phyloP scores from a whole-genome alignment of 78 protist genomes.

The Paratrimastix pyriformis region DNA sequence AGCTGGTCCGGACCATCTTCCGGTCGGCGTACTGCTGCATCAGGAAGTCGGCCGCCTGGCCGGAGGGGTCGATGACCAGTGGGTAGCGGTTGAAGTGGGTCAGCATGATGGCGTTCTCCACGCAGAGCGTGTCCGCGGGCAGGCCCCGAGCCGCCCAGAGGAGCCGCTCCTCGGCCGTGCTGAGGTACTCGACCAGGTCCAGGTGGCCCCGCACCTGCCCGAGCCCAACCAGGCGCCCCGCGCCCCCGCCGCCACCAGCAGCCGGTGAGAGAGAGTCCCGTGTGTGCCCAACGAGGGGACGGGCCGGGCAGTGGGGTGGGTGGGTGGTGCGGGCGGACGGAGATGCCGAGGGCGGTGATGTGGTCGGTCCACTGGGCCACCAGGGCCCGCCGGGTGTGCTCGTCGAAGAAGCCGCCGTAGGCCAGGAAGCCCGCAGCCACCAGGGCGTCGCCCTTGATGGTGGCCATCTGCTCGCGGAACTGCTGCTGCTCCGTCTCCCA shows the following conservation, averaged over 20 bases:
- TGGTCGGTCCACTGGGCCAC: not conserved
- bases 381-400: slow-evolving; percentile 22
- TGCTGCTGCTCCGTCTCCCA: slow-evolving; percentile 64
- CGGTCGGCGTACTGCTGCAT: slow-evolving; percentile 43
- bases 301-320: not conserved
- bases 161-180: slow-evolving; percentile 52
- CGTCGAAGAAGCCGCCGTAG: slow-evolving; percentile 81
- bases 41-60: slow-evolving; percentile 79
- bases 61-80: slow-evolving; percentile 91
- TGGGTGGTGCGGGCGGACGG: not conserved
- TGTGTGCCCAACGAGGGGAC: too few species aligned
- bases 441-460: slow-evolving; percentile 81
- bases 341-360: not conserved
- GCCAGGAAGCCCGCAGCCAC: slow-evolving; percentile 76
- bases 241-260: not conserved
- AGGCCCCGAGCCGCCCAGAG: slow-evolving; percentile 69
- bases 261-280: not conserved
- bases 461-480: slow-evolving; percentile 48
- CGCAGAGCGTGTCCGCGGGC: slow-evolving; percentile 83
- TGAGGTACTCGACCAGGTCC: slow-evolving; percentile 59
- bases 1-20: slow-evolving; percentile 42
- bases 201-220: too few species aligned
- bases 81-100: slow-evolving; percentile 84
- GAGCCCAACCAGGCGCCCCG: too few species aligned
- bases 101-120: slow-evolving; percentile 90